Base-by-base conservation (phyloP, 2,329 filamentous ascomycete genomes). In the Aspergillus udagawae region DNA sequence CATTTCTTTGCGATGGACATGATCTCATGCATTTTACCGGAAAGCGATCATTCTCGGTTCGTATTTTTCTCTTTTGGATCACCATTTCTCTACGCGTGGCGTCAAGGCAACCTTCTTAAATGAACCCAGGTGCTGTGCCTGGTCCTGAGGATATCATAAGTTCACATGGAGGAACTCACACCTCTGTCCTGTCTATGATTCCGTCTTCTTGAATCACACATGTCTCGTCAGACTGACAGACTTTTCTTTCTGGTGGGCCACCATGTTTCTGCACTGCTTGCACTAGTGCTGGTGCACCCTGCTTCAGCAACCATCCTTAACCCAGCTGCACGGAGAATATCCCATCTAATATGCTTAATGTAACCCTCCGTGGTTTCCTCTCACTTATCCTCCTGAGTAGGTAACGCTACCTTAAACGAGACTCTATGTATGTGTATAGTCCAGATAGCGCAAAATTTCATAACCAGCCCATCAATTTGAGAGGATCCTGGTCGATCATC, bases 391-490 rank as follows among this genome's bases (percentile, higher is more conserved):
- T 56, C 52, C 38, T 56, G 32, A 41, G 25, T 20, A 25, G 17
- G 32, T 20, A 41, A 35, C 47, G 12, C 44, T 57, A 60, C 60
- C 53, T 54, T 35, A 63, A 53, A 23, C 27, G 53, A 25, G 57
- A 56, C 29, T 61, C 41, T 61, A 62, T 58, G 56, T 62, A 59
- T 64, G 63, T 71, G 62, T 63, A 64, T 71, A 69, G 53, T 54
- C 56, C 61, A 54, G 55, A 47, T 60, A 62, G 61, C 47, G 44
- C 20, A 14, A 65, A 62, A 65, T 54, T 59, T 53, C 49, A 47
- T 47, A 68, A 62, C 60, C 64, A 67, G 51, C 65, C 64, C 71
- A 74, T 73, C 44, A 70, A 61, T 56, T 61, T 62, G 53, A 75
- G 52, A 27, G 61, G 56, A 51, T 72, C 65, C 23, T 59, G 63